Conservation (phyloP, 495 filamentous ascomycete species). For the Astrocystis sublimbata region DNA sequence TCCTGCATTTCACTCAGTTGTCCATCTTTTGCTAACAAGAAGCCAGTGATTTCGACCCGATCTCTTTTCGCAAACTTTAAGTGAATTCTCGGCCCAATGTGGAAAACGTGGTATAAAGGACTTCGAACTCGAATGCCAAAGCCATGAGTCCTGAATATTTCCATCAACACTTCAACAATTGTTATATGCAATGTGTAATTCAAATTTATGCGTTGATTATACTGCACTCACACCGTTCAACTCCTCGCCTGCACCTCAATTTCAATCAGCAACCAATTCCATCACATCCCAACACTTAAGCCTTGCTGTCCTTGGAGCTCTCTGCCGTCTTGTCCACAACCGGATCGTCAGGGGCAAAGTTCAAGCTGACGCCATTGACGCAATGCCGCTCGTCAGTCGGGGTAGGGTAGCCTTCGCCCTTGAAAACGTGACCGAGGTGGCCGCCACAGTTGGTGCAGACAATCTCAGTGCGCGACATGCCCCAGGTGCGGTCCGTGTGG, state of each 20-base stretch:
- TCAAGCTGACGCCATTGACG: constrained; percentile 92
- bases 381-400: constrained; percentile 97
- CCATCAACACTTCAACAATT: not conserved
- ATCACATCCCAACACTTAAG: constrained; percentile 2
- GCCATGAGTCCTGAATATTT: too few species aligned
- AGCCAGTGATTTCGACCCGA: too few species aligned
- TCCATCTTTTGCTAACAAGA: too few species aligned
- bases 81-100: too few species aligned
- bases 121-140: too few species aligned
- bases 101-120: too few species aligned
- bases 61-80: too few species aligned
- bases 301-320: constrained; percentile 34
- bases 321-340: constrained; percentile 32
- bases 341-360: constrained; percentile 66
- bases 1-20: too few species aligned
- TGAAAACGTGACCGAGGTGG: constrained; percentile 96
- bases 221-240: not conserved
- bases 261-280: not conserved
- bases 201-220: not conserved
- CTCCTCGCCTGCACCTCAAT: not conserved
- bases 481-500: constrained; percentile 71
- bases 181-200: too few species aligned
- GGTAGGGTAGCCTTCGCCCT: constrained; percentile 87
- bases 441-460: constrained; percentile 91
- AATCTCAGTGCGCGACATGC: constrained; percentile 90